phyloP scores from a whole-genome alignment of 78 protist species.

The Dictyostelium purpureum region DNA sequence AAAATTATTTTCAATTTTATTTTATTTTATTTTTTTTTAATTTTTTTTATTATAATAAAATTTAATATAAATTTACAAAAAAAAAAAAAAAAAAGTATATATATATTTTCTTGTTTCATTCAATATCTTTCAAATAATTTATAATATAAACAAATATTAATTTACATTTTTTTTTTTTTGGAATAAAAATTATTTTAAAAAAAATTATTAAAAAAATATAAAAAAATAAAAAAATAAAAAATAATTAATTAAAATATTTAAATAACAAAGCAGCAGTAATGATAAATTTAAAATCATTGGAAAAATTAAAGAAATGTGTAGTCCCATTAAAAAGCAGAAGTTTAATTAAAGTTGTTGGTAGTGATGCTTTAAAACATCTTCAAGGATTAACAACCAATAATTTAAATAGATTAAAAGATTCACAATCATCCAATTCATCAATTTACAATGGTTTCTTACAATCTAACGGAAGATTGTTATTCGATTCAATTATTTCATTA shows the following conservation, averaged over 20 bases:
- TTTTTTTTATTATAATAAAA: too few relatives aligned
- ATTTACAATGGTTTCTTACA: conserved; percentile 54
- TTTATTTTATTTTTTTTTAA: too few relatives aligned
- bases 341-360: conserved; percentile 27
- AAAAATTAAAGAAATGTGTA: conserved; percentile 52
- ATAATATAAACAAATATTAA: too few relatives aligned
- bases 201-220: neutral
- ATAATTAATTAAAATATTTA: neutral
- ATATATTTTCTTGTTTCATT: too few relatives aligned
- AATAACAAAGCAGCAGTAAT: neutral
- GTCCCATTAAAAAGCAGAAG: conserved; percentile 46
- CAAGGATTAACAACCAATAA: conserved; percentile 75
- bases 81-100: too few relatives aligned
- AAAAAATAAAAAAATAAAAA: neutral
- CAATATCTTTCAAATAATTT: too few relatives aligned
- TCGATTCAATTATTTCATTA: conserved; percentile 54
- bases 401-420: conserved; percentile 31
- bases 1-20: too few relatives aligned
- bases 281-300: conserved; percentile 26
- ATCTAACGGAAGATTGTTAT: conserved; percentile 50
- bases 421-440: conserved; percentile 22
- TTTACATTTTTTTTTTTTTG: too few relatives aligned
- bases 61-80: too few relatives aligned
- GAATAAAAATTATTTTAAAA: neutral
- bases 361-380: conserved; percentile 30